These are phyloP conservation scores for Elaphomyces granulatus DNA, from an alignment of 495 filamentous ascomycete species.

Conservation along the genomic window DNA sequence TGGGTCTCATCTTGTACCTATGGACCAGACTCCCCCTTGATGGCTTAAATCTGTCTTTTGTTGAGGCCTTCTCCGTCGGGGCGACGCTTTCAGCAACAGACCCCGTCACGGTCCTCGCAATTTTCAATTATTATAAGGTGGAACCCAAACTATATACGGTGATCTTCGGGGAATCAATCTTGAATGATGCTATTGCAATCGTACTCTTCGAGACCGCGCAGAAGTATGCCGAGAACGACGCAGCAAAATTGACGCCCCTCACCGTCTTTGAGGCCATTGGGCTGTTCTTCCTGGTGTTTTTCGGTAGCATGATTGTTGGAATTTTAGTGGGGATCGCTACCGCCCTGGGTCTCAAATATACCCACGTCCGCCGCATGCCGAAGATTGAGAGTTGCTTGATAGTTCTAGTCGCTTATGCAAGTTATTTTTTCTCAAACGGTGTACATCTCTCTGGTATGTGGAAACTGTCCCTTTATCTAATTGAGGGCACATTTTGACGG, in stretches of 20 bases:
- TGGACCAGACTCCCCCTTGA: conserved; percentile 81
- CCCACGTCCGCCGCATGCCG: conserved; percentile 76
- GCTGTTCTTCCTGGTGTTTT: conserved; percentile 90
- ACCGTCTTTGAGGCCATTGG: conserved; percentile 83
- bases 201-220: conserved; percentile 97
- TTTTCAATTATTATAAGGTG: conserved; percentile 98
- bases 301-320: conserved; percentile 82
- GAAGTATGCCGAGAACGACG: conserved; percentile 53
- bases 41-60: conserved; percentile 69
- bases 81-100: conserved; percentile 94
- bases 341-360: conserved; percentile 82
- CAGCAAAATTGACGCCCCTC: conserved; percentile 48
- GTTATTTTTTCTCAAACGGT: conserved; percentile 94
- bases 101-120: conserved; percentile 91
- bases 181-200: conserved; percentile 97
- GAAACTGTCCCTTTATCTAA: background rate
- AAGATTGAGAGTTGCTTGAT: conserved; percentile 95
- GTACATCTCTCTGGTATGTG: conserved; percentile 80
- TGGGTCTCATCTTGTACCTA: conserved; percentile 72
- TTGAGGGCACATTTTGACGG: conserved; percentile 1
- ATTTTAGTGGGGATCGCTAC: conserved; percentile 74
- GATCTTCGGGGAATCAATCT: conserved; percentile 94
- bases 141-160: conserved; percentile 96
- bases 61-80: conserved; percentile 90
- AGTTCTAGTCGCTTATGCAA: conserved; percentile 85